Conservation (phyloP, 768 basidiomycete species). For the Boletus sp. region DNA sequence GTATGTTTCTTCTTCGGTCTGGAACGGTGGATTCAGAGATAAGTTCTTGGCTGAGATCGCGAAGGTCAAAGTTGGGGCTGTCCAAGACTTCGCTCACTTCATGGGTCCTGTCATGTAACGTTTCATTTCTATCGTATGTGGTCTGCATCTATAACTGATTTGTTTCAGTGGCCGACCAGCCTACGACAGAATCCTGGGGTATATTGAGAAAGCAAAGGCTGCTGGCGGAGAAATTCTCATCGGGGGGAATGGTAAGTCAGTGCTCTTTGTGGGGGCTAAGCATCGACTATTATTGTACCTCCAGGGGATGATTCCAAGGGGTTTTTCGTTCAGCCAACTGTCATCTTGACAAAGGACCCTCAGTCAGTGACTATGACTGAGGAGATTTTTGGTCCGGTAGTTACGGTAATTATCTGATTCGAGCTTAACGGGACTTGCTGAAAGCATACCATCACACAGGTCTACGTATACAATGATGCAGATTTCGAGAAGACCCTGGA, state of each 20-base stretch:
- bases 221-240: slow-evolving; percentile 86
- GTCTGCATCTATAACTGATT: background rate
- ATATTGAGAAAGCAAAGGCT: slow-evolving; percentile 83
- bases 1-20: slow-evolving; percentile 85
- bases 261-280: background rate
- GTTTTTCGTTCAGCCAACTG: slow-evolving; percentile 91
- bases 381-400: slow-evolving; percentile 95
- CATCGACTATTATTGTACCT: background rate
- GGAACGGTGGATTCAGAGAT: slow-evolving; percentile 85
- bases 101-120: slow-evolving; percentile 94
- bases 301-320: slow-evolving; percentile 86
- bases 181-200: slow-evolving; percentile 80
- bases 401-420: slow-evolving; percentile 58
- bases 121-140: background rate
- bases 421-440: background rate
- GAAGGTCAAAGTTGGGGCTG: slow-evolving; percentile 82
- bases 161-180: slow-evolving; percentile 69
- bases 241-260: slow-evolving; percentile 70
- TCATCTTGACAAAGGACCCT: slow-evolving; percentile 91
- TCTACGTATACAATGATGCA: slow-evolving; percentile 85
- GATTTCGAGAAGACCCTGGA: slow-evolving; percentile 86
- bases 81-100: slow-evolving; percentile 77
- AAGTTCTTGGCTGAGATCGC: slow-evolving; percentile 68
- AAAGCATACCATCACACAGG: slow-evolving; percentile 37
- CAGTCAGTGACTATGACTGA: slow-evolving; percentile 85